Evolutionary conservation across 495 filamentous ascomycete genomes (phyloP), one percentile per base, ranked within the genome.

Genomic region (Talaromyces ruber): DNA sequence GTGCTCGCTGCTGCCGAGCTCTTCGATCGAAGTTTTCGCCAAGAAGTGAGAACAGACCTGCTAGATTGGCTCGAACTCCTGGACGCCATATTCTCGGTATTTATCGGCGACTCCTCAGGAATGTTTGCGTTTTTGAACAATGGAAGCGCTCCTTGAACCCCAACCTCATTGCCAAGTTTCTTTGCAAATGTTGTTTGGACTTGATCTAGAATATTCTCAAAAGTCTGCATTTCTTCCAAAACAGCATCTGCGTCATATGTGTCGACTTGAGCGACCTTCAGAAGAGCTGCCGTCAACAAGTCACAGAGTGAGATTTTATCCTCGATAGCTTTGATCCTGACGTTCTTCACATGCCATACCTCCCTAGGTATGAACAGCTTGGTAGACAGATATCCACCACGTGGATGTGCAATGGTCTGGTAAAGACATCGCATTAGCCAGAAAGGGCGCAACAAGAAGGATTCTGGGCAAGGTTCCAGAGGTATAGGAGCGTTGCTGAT

Each of bases 221-320:
- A 80, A n/a, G 84, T 78, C 69, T 97, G 91, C 91, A 98, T 96
- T 70, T 98, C 94, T 66, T 97, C 93, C 30, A 95, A 76, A 16
- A 98, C 86, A 21, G 92, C 90, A 66, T 96, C 92, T 2, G 93
- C 90, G 70, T 98, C 93, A 63, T 86, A 87, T 2, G 86, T 92
- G 65, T 97, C 92, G 5, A 97, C 92, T 58, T 84, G 83, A 16
- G 86, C 83, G 28, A 98, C 80, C 68, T 91, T 93, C 51, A 90
- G 80, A 51, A 98, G 77, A 16, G 94, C 93, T 2, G 94, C 95
- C 7, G 93, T 97, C 39, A 98, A 78, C 37, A 92, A 79, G 68
- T 98, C 95, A 66, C 93, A 97, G 60, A 88, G 89, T n/a, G 91
- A 84, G 29, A 97, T 88, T 74, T 98, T 98, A 64, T 98, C 94